Base-by-base conservation (phyloP, 2,329 filamentous ascomycete species). In the Cladosporium colombiae region DNA sequence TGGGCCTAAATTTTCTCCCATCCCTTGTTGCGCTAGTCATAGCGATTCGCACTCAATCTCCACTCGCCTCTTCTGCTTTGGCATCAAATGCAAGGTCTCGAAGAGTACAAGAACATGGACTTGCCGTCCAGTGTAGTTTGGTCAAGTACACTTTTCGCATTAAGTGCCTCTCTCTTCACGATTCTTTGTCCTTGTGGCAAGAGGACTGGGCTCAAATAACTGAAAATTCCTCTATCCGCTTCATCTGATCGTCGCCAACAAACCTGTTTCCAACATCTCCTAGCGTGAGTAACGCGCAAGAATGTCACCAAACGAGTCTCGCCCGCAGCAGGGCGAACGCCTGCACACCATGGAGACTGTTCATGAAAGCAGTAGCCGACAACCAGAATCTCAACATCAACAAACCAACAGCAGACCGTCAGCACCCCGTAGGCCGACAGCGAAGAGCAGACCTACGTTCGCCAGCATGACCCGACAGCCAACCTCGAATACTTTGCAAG, bases 311-410 rank as follows among this genome's bases (percentile, higher is more conserved):
- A 14, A 56, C 25, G 50, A 56, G 18, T 2, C 23, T 10, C 61
- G 61, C 18, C 61, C 61, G 5, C 33, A 49, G 16, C 13, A 5
- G 60, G 61, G 50, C 50, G 50, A 55, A 1, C 61, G 61, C 16
- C 61, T 33, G n/a, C 25, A 35, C 11, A 63, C 61, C 18, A 55
- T 63, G 61, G 61, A 63, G 13, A 63, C 61, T 18, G 50, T 63
- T 10, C 49, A 25, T 10, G 61, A 63, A 18, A 25, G 16, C 21
- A 14, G 44, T 11, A 59, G 56, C 23, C 25, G 5, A 16, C 56
- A 59, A 46, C 29, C 56, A 18, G 18, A 55, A 5, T 11, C 52
- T 3, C 7, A 33, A 21, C 52, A 7, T 14, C 27, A 10, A 18
- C 27, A 55, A 21, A 33, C 56, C 14, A 46, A 40, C 3, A 59